Evolutionary conservation across 306 rosid species (phyloP), one percentile per base, ranked within the genome.

Genomic region (Clitoria ternatea): DNA sequence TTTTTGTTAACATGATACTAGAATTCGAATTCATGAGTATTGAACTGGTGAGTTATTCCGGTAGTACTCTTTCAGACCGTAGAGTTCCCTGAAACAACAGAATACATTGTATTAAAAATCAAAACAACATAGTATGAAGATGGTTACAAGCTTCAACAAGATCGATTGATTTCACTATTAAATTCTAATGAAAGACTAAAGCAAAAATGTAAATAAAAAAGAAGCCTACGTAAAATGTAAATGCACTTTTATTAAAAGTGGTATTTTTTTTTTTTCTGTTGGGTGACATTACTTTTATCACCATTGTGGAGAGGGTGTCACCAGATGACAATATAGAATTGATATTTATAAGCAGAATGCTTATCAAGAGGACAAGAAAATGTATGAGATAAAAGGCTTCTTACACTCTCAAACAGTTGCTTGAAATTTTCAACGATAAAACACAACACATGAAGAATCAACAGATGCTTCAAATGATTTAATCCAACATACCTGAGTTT

Each of bases 41-140:
- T 30, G 29, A 36, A 45, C 24, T 5, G 14, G 22, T 52, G 24
- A 15, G 15, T 12, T 29, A 15, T 24, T 27, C 37, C 66, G 81
- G 67, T 77, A 88, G 80, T 83, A 85, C 23, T 84, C 84, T 47
- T 79, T 85, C 84, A 43, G 86, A 18, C 85, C 90, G 26, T 88
- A 88, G 48, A 85, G 73, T 67, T 75, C 59, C 85, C 97, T 90
- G 85, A 80, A 83, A 61, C 26, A 68, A 70, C 40, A 61, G 54
- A 13, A 61, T 2, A 40, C 8, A 61, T 23, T 20, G 26, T 6
- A 5, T 22, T 15, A 22, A 32, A 40, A 47, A 49, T 20, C 3
- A n/a, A n/a, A n/a, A n/a, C 63, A 23, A 30, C 20, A 55, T 11
- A 36, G 4, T 70, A 15, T 45, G n/a, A 35, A 18, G 17, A 52